These are phyloP conservation scores for Arthrobotrys sinensis DNA, from an alignment of 2,329 filamentous ascomycete genomes.

Conservation along the genomic window DNA sequence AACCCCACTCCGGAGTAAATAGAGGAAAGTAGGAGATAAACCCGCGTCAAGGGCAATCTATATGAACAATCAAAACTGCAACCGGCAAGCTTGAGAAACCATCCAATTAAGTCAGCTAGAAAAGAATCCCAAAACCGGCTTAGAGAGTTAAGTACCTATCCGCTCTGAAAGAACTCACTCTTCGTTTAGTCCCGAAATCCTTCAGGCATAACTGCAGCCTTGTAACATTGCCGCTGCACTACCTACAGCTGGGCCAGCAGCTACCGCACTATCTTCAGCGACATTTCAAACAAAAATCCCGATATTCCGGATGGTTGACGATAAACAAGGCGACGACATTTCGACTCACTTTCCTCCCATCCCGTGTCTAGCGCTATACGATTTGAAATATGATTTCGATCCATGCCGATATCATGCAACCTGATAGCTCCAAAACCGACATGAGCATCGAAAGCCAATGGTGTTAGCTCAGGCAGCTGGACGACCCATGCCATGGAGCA, in stretches of 20 bases:
- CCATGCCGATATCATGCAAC: slow-evolving; percentile 16
- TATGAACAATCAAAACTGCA: slow-evolving; percentile 38
- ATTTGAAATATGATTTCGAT: slow-evolving; percentile 23
- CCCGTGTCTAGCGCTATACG: slow-evolving; percentile 6
- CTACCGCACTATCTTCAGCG: slow-evolving; percentile 18
- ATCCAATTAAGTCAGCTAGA: neutral
- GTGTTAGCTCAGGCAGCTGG: slow-evolving; percentile 27
- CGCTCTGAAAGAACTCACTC: neutral
- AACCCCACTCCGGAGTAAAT: slow-evolving; percentile 19
- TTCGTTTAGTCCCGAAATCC: slow-evolving; percentile 17
- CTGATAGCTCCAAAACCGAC: neutral
- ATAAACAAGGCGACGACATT: slow-evolving; percentile 46
- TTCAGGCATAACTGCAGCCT: slow-evolving; percentile 39
- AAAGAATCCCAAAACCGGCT: neutral
- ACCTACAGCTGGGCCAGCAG: neutral
- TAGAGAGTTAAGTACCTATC: neutral
- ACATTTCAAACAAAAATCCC: slow-evolving; percentile 19
- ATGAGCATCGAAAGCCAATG: neutral
- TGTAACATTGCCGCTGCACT: slow-evolving; percentile 17
- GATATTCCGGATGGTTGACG: neutral
- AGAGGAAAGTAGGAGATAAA: slow-evolving; percentile 14
- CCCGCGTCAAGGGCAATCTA: slow-evolving; percentile 34
- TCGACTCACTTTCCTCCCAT: slow-evolving; percentile 23
- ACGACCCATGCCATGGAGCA: neutral
- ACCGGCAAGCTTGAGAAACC: slow-evolving; percentile 15